Base-by-base conservation (phyloP, 306 rosid genomes). In the Inga laurina region DNA sequence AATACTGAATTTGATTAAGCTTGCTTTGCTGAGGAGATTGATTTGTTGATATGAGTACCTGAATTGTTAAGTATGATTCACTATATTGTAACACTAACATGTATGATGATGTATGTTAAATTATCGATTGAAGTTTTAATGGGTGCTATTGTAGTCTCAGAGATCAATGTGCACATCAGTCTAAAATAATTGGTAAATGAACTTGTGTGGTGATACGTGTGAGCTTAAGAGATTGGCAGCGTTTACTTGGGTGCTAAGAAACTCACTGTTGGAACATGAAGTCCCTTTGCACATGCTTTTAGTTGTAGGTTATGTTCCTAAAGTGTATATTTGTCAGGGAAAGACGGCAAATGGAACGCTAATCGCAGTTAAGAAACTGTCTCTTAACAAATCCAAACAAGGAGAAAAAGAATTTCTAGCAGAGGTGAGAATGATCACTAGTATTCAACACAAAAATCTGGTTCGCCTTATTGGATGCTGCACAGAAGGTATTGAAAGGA, bases 371-470 rank as follows among this genome's bases (percentile, higher is more conserved):
- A 95, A 95, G 91, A 90, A 88, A 86, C 78, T 95, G 77, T 92
- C 95, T 48, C 86, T 92, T 32, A 91, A 91, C 80, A 93, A 89
- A 86, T 93, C 98, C 56, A 93, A 87, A 5, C 98, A 96, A 85
- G 99, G 99, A 80, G 99, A 93, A 84, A 66, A 74, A 45, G 98
- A 93, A 65, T 96, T 96, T 88, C 91, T 90, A 77, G 75, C 93
- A 49, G 99, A 96, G 84, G 97, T 96, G 88, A 93, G 91, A 85
- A 66, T 90, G 87, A 92, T 93, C 84, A 90, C 96, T 14, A 92
- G 98, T 86, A 94, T 93, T 77, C 99, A 96, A 78, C 99, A 96
- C 88, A 93, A 90, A 81, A 93, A 93, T 86, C 90, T 96, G 24
- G 94, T 96, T 84, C 93, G 91, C 66, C 92, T 93, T 75, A 83